Base-by-base conservation (phyloP, 306 rosid species). In the Lagenaria siceraria region DNA sequence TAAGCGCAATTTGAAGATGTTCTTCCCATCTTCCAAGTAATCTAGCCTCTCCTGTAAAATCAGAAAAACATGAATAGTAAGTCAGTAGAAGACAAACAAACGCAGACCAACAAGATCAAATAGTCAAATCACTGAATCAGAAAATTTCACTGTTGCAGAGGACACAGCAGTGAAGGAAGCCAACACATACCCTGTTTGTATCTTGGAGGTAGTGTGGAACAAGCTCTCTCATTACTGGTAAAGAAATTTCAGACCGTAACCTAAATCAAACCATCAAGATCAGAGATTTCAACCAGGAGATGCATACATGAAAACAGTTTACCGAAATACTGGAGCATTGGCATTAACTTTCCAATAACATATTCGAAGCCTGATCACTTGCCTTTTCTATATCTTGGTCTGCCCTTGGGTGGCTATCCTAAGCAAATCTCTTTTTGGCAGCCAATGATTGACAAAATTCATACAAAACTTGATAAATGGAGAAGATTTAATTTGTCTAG, bases 151-250 rank as follows among this genome's bases (percentile, higher is more conserved):
- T 43, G 56, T 11, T 69, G 55, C 56, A 24, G 55, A 24, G 33
- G 55, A 46, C 21, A 43, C 8, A 24, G 17, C 6, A 46, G 56
- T 42, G 24, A 70, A 74, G 10, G 48, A 33, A 80, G 38, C 40
- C 10, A 13, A 61, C 51, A 80, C 93, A 80, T 84, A 95, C 99
- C 94, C 92, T 87, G 81, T 90, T 92, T 42, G 84, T 76, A 87
- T 95, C 99, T 87, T 95, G 99, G 70, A 95, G 97, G 84, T 95
- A 95, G 83, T 92, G 97, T 38, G 99, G 97, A 83, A 95, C 87
- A 85, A 95, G 81, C 88, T 95, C 99, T 85, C 82, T 95, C 96
- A 92, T 90, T 75, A 95, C 86, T 21, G 99, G 96, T 68, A 95
- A 85, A 74, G 90, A 90, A 72, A 95, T 92, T 88, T 92, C 99